Base-by-base conservation (phyloP, 768 basidiomycete species). In the Tubosaeta sp. region DNA sequence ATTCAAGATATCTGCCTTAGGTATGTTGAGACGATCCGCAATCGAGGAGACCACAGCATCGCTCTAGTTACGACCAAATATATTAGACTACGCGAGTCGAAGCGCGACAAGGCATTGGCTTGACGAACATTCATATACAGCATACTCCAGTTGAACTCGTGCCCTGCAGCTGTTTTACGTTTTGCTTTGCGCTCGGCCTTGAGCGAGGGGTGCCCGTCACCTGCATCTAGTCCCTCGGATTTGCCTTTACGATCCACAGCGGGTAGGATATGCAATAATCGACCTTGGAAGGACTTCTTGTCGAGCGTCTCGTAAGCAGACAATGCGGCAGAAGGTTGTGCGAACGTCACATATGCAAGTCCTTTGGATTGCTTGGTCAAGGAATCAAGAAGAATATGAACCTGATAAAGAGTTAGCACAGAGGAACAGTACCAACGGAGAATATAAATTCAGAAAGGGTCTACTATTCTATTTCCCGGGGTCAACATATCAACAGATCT, bases 41-140 rank as follows among this genome's bases (percentile, higher is more conserved):
- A 98, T 81, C 1, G 92, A 95, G 1, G 90, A 86, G 1, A 86
- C 84, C 0, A 98, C 95, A 5, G 97, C 95, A 62, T 99, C 95
- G 61, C 86, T 88, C 95, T 97, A 37, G 41, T 57, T n/a, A 34
- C 37, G 45, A 50, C 37, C 37, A 54, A 50, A 55, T 53, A 38
- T 57, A 65, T 65, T 61, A 55, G 53, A 53, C 53, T 60, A 55
- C 51, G n/a, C 13, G 17, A 60, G 37, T 52, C 56, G 42, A 32
- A 50, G 43, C 27, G 52, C 50, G 50, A 63, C 50, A 63, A 56
- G 39, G 48, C 46, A 50, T 59, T 46, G 43, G 51, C 48, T 43
- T 22, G 41, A 85, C 91, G 71, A 74, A 97, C 95, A 76, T 97
- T 98, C 91, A 97, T 94, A 65, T 94, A 97, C 51, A 98, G 67